Evolutionary conservation across 164 flowering plant species (phyloP).

Genomic region (Stephania japonica): DNA sequence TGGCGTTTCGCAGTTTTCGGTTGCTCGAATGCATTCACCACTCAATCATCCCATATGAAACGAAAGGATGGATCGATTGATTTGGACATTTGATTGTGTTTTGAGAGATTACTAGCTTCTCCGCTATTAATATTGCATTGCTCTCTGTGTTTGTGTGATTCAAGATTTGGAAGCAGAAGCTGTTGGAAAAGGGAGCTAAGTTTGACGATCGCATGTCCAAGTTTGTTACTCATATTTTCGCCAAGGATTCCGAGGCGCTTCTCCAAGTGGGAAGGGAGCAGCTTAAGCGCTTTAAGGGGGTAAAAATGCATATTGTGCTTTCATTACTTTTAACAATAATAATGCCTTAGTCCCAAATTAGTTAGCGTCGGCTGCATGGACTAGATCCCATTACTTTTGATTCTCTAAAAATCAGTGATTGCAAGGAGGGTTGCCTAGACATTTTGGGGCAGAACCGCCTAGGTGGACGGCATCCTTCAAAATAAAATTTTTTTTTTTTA

Average conservation of each 20-base stretch:
- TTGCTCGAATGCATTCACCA: not conserved
- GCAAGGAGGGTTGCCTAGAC: too few relatives aligned
- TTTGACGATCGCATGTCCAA: constrained; percentile 50
- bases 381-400: too few relatives aligned
- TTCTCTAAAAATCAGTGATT: too few relatives aligned
- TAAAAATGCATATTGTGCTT: constrained; percentile 30
- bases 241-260: constrained; percentile 40
- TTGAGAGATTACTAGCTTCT: not conserved
- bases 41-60: too few relatives aligned
- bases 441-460: too few relatives aligned
- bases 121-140: not conserved
- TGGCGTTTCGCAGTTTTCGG: too few relatives aligned
- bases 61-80: not conserved
- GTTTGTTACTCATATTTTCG: constrained; percentile 69
- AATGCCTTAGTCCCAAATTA: too few relatives aligned
- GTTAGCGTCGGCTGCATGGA: too few relatives aligned
- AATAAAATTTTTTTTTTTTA: too few relatives aligned
- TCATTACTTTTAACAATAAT: not conserved
- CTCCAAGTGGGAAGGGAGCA: constrained; percentile 28
- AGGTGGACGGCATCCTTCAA: too few relatives aligned
- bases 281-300: constrained; percentile 54
- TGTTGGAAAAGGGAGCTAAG: constrained; percentile 75
- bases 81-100: not conserved
- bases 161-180: constrained; percentile 88
- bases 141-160: not conserved